Evolutionary conservation across 805 yeast genomes (phyloP).

Genomic region (Wickerhamomyces sydowiorum): DNA sequence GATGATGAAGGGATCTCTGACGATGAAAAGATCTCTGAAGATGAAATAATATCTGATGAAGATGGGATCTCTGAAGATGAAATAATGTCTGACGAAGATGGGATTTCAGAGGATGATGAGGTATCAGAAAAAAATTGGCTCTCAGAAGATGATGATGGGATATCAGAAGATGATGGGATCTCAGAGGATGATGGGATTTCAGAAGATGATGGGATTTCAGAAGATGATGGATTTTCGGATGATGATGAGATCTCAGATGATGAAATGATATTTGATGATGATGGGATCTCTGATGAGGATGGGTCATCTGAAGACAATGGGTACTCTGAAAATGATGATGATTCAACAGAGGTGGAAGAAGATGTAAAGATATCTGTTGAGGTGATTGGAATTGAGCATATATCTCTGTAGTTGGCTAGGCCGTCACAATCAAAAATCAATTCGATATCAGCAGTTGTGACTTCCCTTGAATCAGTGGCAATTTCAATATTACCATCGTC

Average conservation of each 20-base stretch:
- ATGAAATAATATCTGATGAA: not conserved
- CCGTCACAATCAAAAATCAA: too few relatives aligned
- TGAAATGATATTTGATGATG: not conserved
- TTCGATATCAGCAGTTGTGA: too few relatives aligned
- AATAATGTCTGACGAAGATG: not conserved
- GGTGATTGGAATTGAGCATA: too few relatives aligned
- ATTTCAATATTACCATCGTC: not conserved
- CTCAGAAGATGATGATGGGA: too few relatives aligned
- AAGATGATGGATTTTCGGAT: not conserved
- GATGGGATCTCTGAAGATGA: not conserved
- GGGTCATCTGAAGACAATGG: too few relatives aligned
- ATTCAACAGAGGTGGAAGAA: too few relatives aligned
- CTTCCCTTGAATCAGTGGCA: not conserved
- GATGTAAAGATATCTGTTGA: too few relatives aligned
- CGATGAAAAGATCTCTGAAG: constrained; percentile 17
- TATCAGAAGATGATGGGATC: too few relatives aligned
- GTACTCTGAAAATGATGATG: too few relatives aligned
- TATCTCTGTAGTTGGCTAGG: too few relatives aligned
- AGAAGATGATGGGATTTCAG: not conserved
- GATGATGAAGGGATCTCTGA: constrained; percentile 6
- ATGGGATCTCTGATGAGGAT: not conserved
- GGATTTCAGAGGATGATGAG: not conserved
- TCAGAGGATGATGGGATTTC: not conserved
- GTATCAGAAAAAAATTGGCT: not conserved
- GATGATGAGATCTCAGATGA: not conserved